phyloP scores from a whole-genome alignment of 139 green algal species.

The Eudorina sp. region DNA sequence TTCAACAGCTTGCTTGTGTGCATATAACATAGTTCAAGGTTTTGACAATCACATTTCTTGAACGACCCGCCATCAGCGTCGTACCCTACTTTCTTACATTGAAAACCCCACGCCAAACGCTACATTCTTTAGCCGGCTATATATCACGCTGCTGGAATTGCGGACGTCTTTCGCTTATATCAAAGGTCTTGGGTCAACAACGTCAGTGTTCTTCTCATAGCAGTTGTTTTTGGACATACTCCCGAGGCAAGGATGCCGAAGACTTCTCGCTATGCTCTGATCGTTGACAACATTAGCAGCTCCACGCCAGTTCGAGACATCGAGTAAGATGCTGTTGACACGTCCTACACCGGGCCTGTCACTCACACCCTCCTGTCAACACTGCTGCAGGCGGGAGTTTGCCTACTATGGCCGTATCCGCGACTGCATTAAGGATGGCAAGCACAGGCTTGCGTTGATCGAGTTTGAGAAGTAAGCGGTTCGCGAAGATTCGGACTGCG shows the following conservation, averaged over 20 bases:
- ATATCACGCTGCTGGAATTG: no score
- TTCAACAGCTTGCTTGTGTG: no score
- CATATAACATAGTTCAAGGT: no score
- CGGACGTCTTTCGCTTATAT: no score
- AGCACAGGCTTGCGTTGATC: conserved; percentile 66
- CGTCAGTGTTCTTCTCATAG: no score
- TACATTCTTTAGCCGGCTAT: no score
- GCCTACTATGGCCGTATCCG: conserved; percentile 62
- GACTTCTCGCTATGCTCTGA: conserved; percentile 49
- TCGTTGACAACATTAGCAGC: conserved; percentile 62
- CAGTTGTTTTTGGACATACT: no score
- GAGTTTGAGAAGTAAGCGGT: conserved; percentile 75
- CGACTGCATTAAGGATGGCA: conserved; percentile 64
- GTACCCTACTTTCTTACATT: no score
- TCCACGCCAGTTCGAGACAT: conserved; percentile 45
- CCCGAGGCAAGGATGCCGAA: conserved; percentile 28
- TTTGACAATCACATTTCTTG: no score
- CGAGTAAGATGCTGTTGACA: conserved; percentile 22
- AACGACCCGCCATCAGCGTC: no score
- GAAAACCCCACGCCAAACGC: no score
- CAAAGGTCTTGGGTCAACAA: no score
- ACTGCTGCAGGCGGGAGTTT: conserved; percentile 57
- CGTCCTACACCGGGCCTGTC: background rate
- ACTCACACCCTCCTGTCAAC: background rate
- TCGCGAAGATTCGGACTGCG: background rate